Evolutionary conservation across 1,284 basidiomycete genomes (phyloP).

Genomic region (Cryptococcus sp.): DNA sequence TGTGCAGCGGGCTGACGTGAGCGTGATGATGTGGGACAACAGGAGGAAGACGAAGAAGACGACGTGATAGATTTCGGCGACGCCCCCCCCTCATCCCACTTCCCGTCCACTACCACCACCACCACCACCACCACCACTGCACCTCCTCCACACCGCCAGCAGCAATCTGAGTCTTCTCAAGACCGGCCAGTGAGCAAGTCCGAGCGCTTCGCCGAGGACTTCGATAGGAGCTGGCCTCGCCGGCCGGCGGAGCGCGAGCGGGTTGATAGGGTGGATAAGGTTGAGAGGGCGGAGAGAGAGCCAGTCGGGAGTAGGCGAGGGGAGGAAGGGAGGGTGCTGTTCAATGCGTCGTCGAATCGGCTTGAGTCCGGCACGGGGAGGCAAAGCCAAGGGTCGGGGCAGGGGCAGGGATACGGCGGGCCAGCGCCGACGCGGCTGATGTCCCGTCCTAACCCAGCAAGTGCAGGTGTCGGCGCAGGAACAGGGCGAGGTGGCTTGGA

Average conservation of each 20-base stretch:
- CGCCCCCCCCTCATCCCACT: constrained; percentile 56
- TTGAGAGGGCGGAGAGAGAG: background rate
- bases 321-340: constrained; percentile 58
- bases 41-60: constrained; percentile 85
- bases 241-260: constrained; percentile 16
- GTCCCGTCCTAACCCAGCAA: constrained; percentile 28
- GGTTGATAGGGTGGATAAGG: constrained; percentile 2
- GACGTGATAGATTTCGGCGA: constrained; percentile 91
- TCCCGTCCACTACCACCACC: background rate
- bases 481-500: constrained; percentile 9
- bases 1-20: background rate
- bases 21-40: constrained; percentile 28
- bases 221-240: constrained; percentile 87
- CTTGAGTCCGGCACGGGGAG: constrained; percentile 58
- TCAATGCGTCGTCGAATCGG: constrained; percentile 82
- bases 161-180: constrained; percentile 29
- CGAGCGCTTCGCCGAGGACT: constrained; percentile 63
- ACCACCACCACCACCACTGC: background rate
- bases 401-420: too few species aligned
- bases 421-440: constrained; percentile 40
- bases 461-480: too few species aligned
- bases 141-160: constrained; percentile 19
- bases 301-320: background rate
- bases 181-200: constrained; percentile 41
- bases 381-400: too few species aligned